Conservation (phyloP, 257 asterid genomes). For the Solanum pinnatisectum region DNA sequence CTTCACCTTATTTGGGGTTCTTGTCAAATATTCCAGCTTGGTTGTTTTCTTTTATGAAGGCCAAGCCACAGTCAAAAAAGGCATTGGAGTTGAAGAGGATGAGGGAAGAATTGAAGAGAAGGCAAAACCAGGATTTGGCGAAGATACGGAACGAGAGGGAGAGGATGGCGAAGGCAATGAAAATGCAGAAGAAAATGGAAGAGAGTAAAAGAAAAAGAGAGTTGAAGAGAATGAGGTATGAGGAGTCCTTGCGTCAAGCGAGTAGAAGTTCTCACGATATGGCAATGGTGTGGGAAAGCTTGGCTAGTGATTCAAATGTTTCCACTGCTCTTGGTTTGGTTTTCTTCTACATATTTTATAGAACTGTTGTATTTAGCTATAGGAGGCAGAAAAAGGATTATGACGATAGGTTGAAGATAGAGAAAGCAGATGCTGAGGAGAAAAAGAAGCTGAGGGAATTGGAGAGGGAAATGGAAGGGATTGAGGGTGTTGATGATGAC, state of each 20-base stretch:
- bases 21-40: constrained; percentile 35
- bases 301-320: constrained; percentile 67
- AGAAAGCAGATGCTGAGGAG: constrained; percentile 91
- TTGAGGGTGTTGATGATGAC: constrained; percentile 43
- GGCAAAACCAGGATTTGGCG: constrained; percentile 26
- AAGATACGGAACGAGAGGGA: constrained; percentile 42
- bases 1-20: constrained; percentile 64
- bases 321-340: constrained; percentile 60
- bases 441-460: constrained; percentile 74
- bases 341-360: constrained; percentile 73
- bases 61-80: constrained; percentile 74
- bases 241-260: constrained; percentile 43
- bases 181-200: constrained; percentile 57
- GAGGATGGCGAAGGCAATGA: constrained; percentile 49
- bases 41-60: constrained; percentile 54
- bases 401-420: constrained; percentile 89
- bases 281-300: constrained; percentile 53
- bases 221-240: constrained; percentile 36
- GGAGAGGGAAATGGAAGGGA: constrained; percentile 66
- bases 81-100: constrained; percentile 66
- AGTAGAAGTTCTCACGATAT: constrained; percentile 28
- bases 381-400: constrained; percentile 86
- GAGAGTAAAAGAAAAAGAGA: constrained; percentile 62
- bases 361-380: constrained; percentile 71
- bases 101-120: constrained; percentile 38